These are phyloP conservation scores for Fraxinus floribunda DNA, from an alignment of 305 asterid species.

Conservation along the genomic window DNA sequence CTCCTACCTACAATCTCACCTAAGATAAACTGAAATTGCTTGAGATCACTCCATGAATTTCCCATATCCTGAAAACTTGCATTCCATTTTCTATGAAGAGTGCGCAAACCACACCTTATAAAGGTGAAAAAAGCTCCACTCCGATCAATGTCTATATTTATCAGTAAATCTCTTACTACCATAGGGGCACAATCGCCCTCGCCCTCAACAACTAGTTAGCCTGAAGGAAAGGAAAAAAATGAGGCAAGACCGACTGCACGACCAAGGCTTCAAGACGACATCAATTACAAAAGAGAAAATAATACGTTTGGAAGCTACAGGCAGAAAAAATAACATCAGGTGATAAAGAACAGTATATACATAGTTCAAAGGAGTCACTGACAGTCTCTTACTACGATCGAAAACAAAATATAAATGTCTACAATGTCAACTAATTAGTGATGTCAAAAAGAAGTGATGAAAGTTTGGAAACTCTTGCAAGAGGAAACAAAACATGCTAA, in stretches of 20 bases:
- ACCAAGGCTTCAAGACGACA: not conserved
- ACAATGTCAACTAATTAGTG: not conserved
- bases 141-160: not conserved
- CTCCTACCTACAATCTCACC: not conserved
- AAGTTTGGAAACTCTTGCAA: not conserved
- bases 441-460: slow-evolving; percentile 4
- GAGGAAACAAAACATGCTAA: not conserved
- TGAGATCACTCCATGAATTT: not conserved
- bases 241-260: not conserved
- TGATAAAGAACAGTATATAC: not conserved
- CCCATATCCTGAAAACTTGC: not conserved
- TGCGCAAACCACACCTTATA: not conserved
- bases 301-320: not conserved
- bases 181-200: not conserved
- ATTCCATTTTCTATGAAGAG: not conserved
- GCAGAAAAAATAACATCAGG: not conserved
- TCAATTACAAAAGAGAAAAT: not conserved
- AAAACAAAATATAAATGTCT: not conserved
- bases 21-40: not conserved
- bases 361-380: not conserved
- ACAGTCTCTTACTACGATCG: not conserved
- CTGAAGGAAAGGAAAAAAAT: not conserved
- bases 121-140: not conserved
- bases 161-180: not conserved
- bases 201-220: not conserved